Percentiles rank a stretch among this genome's conserved stretches.
These are phyloP conservation scores for Exsudoporus frostii DNA, from an alignment of 768 basidiomycete genomes.

Conservation along the genomic window DNA sequence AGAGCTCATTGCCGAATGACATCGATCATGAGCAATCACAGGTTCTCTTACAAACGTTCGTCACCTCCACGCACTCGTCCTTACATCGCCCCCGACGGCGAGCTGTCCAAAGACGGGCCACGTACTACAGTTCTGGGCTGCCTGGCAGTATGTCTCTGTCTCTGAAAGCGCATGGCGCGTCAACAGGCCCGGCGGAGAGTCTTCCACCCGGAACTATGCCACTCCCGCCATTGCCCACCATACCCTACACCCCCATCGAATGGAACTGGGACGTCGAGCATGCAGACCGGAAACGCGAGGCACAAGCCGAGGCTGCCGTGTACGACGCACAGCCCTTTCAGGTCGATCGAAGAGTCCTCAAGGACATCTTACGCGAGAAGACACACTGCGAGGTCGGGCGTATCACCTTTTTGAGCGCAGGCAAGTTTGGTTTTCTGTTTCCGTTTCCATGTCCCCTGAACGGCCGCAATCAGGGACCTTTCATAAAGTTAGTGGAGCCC, in stretches of 20 bases:
- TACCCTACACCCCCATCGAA: slow-evolving; percentile 31
- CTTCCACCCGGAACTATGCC: slow-evolving; percentile 24
- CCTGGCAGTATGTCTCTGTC: slow-evolving; percentile 9
- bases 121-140: background rate
- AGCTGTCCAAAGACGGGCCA: slow-evolving; percentile 1
- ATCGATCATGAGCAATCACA: slow-evolving; percentile 8
- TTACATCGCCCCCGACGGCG: background rate
- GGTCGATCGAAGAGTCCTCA: slow-evolving; percentile 71
- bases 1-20: slow-evolving; percentile 19
- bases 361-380: slow-evolving; percentile 74
- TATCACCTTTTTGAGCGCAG: slow-evolving; percentile 72
- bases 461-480: slow-evolving; percentile 60
- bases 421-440: slow-evolving; percentile 35
- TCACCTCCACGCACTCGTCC: background rate
- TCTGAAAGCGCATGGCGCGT: background rate
- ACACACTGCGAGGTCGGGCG: slow-evolving; percentile 62
- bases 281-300: slow-evolving; percentile 63
- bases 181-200: background rate
- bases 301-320: slow-evolving; percentile 56
- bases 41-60: slow-evolving; percentile 20
- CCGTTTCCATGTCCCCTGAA: slow-evolving; percentile 13
- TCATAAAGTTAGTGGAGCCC: slow-evolving; percentile 57
- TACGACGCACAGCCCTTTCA: slow-evolving; percentile 67
- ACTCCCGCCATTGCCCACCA: slow-evolving; percentile 10
- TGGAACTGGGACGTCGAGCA: slow-evolving; percentile 77